Evolutionary conservation across 192 early-diverging fungal species (phyloP), one percentile per base, ranked within the genome.

Genomic region (Borealophlyctis nickersoniae): DNA sequence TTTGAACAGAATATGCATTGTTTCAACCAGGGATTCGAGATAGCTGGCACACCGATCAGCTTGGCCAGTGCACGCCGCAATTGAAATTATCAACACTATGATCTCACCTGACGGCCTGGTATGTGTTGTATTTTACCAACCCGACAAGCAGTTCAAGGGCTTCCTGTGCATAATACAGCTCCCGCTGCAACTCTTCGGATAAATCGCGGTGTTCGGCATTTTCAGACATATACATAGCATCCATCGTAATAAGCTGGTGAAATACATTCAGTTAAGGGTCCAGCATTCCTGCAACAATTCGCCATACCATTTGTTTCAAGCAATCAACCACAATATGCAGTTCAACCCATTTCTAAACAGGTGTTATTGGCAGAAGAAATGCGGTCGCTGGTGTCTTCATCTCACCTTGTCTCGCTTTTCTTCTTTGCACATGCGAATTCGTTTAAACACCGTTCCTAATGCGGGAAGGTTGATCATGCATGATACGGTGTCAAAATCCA

Each of bases 141-240:
- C 81, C 72, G 9, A 79, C 51, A 54, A 88, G 71, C 9, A 86
- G 29, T n/a, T 91, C 88, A 3, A 89, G 63, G 0, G 77, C 81
- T 0, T 76, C 72, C 13, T 82, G 75, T 45, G 89, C 87, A 63
- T 91, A 86, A 32, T 86, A 91, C 27, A 91, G 58, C 56, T 89
- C 89, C 58, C 78, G 82, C 68, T 89, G 89, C 28, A 89, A 74
- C 60, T 79, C 77, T 28, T 81, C 77, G 1, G 89, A 78, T 0
- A 78, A 77, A 14, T 87, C 86, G 1, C 65, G 65, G 49, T 77
- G 81, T 4, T 83, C 77, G 45, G 80, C 72, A 16, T 77, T 67
- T 22, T 60, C 49, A 14, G 77, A 78, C n/a, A 66, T 69, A 16
- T 53, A 60, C 88, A 89, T 89, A 0, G 56, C 76, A 27, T 73